A percentile compares a stretch with the other conserved stretches of the same genome.
These are phyloP conservation scores for Pelagomonas calceolata DNA, from an alignment of 108 stramenopile species.

Conservation along the genomic window DNA sequence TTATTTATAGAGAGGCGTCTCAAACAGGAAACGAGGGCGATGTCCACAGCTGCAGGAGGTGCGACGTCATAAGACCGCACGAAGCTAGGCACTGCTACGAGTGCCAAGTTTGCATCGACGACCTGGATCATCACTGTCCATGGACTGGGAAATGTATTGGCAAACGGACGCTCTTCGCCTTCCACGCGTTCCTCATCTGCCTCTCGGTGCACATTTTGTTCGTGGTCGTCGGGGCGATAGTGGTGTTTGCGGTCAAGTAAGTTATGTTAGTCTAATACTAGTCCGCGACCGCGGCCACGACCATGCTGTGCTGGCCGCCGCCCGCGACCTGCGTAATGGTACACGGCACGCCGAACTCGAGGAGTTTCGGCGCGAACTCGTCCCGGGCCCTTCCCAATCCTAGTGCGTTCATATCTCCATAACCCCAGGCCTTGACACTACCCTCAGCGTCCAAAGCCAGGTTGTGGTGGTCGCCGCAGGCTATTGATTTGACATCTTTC, in stretches of 20 bases:
- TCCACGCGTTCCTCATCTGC: slow-evolving; percentile 62
- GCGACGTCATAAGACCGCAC: slow-evolving; percentile 44
- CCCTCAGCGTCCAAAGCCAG: slow-evolving; percentile 50
- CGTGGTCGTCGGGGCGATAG: slow-evolving; percentile 38
- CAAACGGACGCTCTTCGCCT: slow-evolving; percentile 56
- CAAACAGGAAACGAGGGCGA: not conserved
- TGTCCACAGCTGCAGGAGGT: slow-evolving; percentile 2
- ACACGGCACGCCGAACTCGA: no score
- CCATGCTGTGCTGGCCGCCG: slow-evolving; percentile 48
- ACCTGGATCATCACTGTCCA: slow-evolving; percentile 81
- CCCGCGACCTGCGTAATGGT: slow-evolving; percentile 33
- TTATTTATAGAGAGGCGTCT: slow-evolving; percentile 6
- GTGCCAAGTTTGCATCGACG: slow-evolving; percentile 73
- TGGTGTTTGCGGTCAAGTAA: no score
- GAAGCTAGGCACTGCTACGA: slow-evolving; percentile 70
- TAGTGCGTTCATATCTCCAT: slow-evolving; percentile 43
- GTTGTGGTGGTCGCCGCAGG: slow-evolving; percentile 50
- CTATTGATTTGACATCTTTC: slow-evolving; percentile 20
- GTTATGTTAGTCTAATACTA: no score
- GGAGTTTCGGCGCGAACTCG: slow-evolving; percentile 13
- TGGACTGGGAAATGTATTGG: slow-evolving; percentile 85
- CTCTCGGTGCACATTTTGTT: slow-evolving; percentile 52
- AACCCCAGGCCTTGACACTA: slow-evolving; percentile 85
- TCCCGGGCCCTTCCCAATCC: slow-evolving; percentile 43
- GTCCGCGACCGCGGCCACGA: slow-evolving; percentile 19